phyloP scores from a whole-genome alignment of 2,329 filamentous ascomycete species.

The Fusarium devonianum region DNA sequence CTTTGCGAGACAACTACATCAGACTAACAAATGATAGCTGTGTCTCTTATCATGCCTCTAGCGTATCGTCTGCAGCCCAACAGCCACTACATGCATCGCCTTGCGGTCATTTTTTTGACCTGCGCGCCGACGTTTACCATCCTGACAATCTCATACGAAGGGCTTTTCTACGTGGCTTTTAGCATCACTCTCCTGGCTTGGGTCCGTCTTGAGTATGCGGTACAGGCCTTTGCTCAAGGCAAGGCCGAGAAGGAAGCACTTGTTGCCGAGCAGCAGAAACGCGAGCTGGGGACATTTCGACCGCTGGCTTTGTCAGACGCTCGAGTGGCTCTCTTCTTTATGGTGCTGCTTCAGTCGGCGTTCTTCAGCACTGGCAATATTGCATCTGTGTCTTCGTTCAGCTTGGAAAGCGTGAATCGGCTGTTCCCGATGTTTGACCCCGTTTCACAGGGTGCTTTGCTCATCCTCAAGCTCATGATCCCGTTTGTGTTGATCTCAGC shows the following conservation, averaged over 20 bases:
- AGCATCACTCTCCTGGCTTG: slow-evolving; percentile 82
- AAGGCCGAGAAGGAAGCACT: slow-evolving; percentile 27
- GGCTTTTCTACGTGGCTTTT: slow-evolving; percentile 93
- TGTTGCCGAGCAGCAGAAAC: slow-evolving; percentile 17
- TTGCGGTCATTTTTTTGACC: slow-evolving; percentile 88
- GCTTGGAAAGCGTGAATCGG: slow-evolving; percentile 85
- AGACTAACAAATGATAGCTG: slow-evolving; percentile 54
- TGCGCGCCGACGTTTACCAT: slow-evolving; percentile 95
- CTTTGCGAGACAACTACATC: neutral
- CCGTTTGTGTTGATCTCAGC: slow-evolving; percentile 93
- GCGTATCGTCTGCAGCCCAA: slow-evolving; percentile 82
- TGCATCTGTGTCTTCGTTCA: slow-evolving; percentile 92
- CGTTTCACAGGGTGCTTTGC: slow-evolving; percentile 85
- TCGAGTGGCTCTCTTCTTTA: slow-evolving; percentile 91
- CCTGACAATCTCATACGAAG: slow-evolving; percentile 96
- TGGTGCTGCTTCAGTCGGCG: slow-evolving; percentile 90
- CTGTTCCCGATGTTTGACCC: slow-evolving; percentile 93
- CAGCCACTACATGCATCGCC: slow-evolving; percentile 86
- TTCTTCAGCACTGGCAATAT: slow-evolving; percentile 98
- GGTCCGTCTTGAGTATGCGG: slow-evolving; percentile 88
- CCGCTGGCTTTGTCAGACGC: slow-evolving; percentile 82
- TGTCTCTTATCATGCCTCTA: slow-evolving; percentile 80
- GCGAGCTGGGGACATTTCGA: slow-evolving; percentile 54
- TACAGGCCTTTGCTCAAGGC: slow-evolving; percentile 49
- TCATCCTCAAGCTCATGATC: slow-evolving; percentile 89